Evolutionary conservation across 2,329 filamentous ascomycete species (phyloP).

Genomic region (Xylariales sp.): DNA sequence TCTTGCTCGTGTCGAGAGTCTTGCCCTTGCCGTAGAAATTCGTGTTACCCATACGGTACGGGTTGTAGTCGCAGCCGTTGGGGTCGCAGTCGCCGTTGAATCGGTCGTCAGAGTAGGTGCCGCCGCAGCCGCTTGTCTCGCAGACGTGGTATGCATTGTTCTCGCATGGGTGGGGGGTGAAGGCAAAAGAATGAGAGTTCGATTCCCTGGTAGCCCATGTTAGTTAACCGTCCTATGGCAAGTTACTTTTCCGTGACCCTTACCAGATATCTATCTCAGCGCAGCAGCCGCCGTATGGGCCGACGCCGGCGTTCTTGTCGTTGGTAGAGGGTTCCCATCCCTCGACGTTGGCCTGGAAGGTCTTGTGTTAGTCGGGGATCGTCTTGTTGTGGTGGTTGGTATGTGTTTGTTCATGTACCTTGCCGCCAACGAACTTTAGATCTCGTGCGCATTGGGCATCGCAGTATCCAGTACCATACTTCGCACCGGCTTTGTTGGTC

Average conservation of each 20-base stretch:
- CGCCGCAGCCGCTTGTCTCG: slow-evolving; percentile 59
- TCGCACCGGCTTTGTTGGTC: slow-evolving; percentile 59
- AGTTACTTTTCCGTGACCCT: slow-evolving; percentile 9
- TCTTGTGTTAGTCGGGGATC: slow-evolving; percentile 15
- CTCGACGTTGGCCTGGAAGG: slow-evolving; percentile 56
- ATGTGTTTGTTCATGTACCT: slow-evolving; percentile 36
- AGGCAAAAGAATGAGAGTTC: slow-evolving; percentile 69
- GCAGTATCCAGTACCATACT: slow-evolving; percentile 67
- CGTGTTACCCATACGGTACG: slow-evolving; percentile 71
- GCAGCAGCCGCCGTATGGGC: slow-evolving; percentile 66
- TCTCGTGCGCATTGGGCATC: slow-evolving; percentile 61
- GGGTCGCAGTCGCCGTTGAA: slow-evolving; percentile 71
- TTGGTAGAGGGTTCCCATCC: slow-evolving; percentile 61
- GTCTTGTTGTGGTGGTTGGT: background rate
- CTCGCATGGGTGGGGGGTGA: slow-evolving; percentile 71
- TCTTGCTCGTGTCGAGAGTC: slow-evolving; percentile 66
- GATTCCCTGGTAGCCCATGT: slow-evolving; percentile 56
- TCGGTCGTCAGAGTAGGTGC: slow-evolving; percentile 60
- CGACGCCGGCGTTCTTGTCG: slow-evolving; percentile 63
- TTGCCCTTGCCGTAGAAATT: slow-evolving; percentile 70
- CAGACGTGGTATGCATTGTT: slow-evolving; percentile 61
- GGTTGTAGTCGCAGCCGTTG: slow-evolving; percentile 75
- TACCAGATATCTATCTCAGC: slow-evolving; percentile 71
- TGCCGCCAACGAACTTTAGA: slow-evolving; percentile 65
- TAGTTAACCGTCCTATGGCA: slow-evolving; percentile 9